A percentile compares a stretch with the other conserved stretches of the same genome.
Conservation (phyloP, 169 alveolate species). For the Amoebophrya sp. region DNA sequence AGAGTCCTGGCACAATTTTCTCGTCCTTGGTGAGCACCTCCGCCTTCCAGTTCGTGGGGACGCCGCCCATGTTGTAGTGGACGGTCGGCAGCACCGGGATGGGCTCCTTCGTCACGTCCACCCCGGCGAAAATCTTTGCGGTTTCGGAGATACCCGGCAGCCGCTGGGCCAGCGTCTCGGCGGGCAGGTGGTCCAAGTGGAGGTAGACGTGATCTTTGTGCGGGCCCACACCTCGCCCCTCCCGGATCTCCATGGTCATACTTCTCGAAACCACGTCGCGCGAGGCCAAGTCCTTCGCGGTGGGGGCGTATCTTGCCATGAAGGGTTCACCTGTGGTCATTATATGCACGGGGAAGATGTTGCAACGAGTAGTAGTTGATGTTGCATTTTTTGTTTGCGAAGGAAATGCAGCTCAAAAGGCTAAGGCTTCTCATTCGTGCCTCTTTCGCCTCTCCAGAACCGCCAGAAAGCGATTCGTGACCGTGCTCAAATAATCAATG, state of each 20-base stretch:
- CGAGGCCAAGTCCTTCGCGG: slow-evolving; percentile 86
- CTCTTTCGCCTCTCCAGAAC: too few species aligned
- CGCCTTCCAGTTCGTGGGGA: slow-evolving; percentile 94
- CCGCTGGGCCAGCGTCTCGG: slow-evolving; percentile 85
- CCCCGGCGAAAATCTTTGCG: slow-evolving; percentile 92
- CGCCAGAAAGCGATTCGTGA: too few species aligned
- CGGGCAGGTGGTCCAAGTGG: slow-evolving; percentile 86
- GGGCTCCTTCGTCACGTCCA: slow-evolving; percentile 78
- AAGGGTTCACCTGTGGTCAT: too few species aligned
- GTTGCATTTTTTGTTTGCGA: too few species aligned
- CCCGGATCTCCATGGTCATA: slow-evolving; percentile 92
- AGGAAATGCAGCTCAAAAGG: too few species aligned
- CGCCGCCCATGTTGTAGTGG: slow-evolving; percentile 99
- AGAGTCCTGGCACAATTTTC: slow-evolving; percentile 86
- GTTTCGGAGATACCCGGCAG: slow-evolving; percentile 95
- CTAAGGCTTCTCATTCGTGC: too few species aligned
- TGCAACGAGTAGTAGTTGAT: too few species aligned
- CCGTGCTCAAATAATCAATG: too few species aligned
- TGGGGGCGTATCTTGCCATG: slow-evolving; percentile 58
- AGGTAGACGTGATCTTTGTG: slow-evolving; percentile 87
- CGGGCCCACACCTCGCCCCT: slow-evolving; percentile 92
- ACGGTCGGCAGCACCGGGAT: slow-evolving; percentile 96
- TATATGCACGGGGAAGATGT: too few species aligned
- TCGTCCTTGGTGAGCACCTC: slow-evolving; percentile 65
- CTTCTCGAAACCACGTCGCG: slow-evolving; percentile 96